Evolutionary conservation across 1,139 yeast species (phyloP), one percentile per base, ranked within the genome.

Genomic region (Hansenula lynferdii): DNA sequence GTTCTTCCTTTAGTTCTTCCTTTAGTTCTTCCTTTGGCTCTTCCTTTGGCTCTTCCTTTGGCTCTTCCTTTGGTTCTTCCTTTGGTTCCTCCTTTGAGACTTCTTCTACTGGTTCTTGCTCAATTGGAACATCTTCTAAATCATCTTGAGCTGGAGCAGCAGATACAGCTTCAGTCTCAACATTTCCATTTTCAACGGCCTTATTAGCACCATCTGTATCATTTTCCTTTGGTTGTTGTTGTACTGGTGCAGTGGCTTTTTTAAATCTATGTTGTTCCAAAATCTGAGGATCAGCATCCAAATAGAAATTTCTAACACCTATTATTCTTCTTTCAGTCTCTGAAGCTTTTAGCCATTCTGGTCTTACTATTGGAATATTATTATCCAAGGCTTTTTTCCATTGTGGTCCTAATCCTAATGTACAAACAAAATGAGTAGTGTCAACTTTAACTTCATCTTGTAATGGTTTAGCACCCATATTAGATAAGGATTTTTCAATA

Each of bases 321-420:
- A 90, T 95, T 43, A 92, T 79, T 54, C 97, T 68, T 50, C 95
- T 76, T 55, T 90, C 97, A 35, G 75, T 64, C 54, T 87, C 95
- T 66, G 98, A 92, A 0, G 97, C 97, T 61, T 85, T 83, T 42
- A 92, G 69, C 97, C 97, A 92, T 58, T 92, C 97, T 0, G 98
- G 98, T 59, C 96, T 76, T 21, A 92, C 92, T 31, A 92, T 77
- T 4, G 99, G 99, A 42, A 92, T 89, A 58, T 90, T 92, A 70
- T 80, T 75, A 43, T 84, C 90, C 45, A 76, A 72, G 1, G 98
- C 98, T 58, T 80, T 83, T 47, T 80, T 69, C 66, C 70, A 86
- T 55, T 84, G 87, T 2, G 74, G 62, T 3, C 77, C 78, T 38
- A 73, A 70, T 20, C 76, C 78, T 41, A 70, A 64, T 1, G 96